A percentile compares a stretch with the other conserved stretches of the same genome.
These are phyloP conservation scores for Rhododendron henanense DNA, from an alignment of 148 eudicot genomes.

Conservation along the genomic window DNA sequence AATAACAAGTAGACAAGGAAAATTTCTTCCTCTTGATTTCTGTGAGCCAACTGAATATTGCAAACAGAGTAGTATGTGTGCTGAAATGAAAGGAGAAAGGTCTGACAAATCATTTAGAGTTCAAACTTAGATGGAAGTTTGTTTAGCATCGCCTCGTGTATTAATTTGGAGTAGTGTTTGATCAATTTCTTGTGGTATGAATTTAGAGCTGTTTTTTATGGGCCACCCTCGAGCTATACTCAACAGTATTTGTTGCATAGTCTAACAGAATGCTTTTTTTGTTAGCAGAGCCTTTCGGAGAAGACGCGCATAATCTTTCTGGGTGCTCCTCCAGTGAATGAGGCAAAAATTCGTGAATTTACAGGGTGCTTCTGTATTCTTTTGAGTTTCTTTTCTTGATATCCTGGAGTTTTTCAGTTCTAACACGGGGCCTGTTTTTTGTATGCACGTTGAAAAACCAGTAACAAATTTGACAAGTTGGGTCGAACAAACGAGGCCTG, in stretches of 20 bases:
- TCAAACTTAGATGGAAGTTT: background rate
- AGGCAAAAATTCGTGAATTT: conserved; percentile 30
- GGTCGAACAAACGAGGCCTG: conserved; percentile 40
- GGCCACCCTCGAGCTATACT: background rate
- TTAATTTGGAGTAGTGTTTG: background rate
- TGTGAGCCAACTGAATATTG: background rate
- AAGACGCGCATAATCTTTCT: conserved; percentile 55
- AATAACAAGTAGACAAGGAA: background rate
- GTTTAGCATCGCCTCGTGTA: background rate
- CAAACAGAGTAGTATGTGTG: background rate
- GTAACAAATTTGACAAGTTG: conserved; percentile 18
- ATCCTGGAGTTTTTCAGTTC: background rate
- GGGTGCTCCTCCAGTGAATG: conserved; percentile 50
- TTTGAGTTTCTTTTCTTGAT: background rate
- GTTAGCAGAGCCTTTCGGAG: conserved; percentile 46
- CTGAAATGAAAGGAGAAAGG: background rate
- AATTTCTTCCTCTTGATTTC: background rate
- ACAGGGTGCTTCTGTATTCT: conserved; percentile 23
- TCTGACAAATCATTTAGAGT: background rate
- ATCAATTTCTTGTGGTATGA: background rate
- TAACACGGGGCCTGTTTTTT: background rate
- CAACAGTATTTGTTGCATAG: conserved; percentile 1
- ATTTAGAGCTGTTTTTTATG: background rate
- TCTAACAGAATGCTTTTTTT: conserved; percentile 3
- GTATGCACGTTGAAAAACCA: background rate